Conservation (phyloP, 371 early-diverging fungal species). For the Blyttiomyces sp. region DNA sequence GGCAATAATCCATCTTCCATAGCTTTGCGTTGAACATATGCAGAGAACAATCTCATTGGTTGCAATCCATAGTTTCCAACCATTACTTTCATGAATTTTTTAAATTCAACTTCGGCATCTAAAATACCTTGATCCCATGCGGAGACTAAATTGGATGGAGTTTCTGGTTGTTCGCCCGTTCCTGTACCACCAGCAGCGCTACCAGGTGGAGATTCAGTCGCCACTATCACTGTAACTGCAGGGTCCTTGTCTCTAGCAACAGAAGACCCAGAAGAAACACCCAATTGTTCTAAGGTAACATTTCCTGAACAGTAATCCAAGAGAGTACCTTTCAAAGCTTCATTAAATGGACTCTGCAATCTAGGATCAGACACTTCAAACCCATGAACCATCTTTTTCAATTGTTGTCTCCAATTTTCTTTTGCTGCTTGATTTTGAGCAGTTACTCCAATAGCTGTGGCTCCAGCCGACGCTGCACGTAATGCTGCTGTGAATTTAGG, state of each 20-base stretch:
- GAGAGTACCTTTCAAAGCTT: conserved; percentile 14
- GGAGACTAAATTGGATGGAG: background rate
- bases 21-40: no score
- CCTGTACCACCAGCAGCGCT: background rate
- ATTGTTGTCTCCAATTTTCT: conserved; percentile 26
- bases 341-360: background rate
- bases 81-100: conserved; percentile 21
- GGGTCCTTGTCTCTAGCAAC: background rate
- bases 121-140: background rate
- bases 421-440: background rate
- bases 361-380: background rate
- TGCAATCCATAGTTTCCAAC: conserved; percentile 18
- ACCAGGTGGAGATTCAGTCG: background rate
- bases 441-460: background rate
- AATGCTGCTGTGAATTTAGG: conserved; percentile 14
- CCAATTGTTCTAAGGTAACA: conserved; percentile 10
- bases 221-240: background rate
- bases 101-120: conserved; percentile 19
- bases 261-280: background rate
- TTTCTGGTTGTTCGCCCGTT: background rate
- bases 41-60: conserved; percentile 1
- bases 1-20: no score
- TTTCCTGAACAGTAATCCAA: conserved; percentile 21
- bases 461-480: background rate
- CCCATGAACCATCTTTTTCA: conserved; percentile 12